Evolutionary conservation across 179 eudicot genomes (phyloP).

Genomic region (Silene noctiflora): DNA sequence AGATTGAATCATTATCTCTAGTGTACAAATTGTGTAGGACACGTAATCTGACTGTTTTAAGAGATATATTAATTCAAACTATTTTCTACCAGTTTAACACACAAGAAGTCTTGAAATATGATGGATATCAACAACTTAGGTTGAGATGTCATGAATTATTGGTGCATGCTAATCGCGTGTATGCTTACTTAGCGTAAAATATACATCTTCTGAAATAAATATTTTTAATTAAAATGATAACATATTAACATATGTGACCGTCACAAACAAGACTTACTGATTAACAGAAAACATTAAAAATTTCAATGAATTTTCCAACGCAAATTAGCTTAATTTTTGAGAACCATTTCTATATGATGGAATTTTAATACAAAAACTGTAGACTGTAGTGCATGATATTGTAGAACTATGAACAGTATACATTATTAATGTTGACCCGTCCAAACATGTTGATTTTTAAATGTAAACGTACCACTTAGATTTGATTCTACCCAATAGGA

Average conservation of each 20-base stretch:
- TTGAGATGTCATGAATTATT: not conserved
- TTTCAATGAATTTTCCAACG: not conserved
- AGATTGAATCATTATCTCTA: not conserved
- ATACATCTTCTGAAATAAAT: not conserved
- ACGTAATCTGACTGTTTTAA: constrained; percentile 17
- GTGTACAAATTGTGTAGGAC: not conserved
- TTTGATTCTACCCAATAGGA: constrained; percentile 28
- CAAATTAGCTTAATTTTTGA: not conserved
- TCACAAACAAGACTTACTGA: too few species aligned
- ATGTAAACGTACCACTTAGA: constrained; percentile 26
- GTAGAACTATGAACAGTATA: not conserved
- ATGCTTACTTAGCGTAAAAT: not conserved
- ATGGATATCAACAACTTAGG: constrained; percentile 1
- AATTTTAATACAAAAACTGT: not conserved
- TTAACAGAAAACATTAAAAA: not conserved
- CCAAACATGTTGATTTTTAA: constrained; percentile 22
- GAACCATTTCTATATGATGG: not conserved
- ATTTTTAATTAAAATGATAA: not conserved
- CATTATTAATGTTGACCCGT: constrained; percentile 6
- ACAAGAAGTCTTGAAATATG: not conserved
- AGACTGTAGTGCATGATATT: not conserved
- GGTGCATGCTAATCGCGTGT: not conserved
- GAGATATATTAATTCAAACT: not conserved
- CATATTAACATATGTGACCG: not conserved
- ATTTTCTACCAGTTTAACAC: not conserved